Conservation (phyloP, 352 stramenopile genomes). For the Phytophthora melonis region DNA sequence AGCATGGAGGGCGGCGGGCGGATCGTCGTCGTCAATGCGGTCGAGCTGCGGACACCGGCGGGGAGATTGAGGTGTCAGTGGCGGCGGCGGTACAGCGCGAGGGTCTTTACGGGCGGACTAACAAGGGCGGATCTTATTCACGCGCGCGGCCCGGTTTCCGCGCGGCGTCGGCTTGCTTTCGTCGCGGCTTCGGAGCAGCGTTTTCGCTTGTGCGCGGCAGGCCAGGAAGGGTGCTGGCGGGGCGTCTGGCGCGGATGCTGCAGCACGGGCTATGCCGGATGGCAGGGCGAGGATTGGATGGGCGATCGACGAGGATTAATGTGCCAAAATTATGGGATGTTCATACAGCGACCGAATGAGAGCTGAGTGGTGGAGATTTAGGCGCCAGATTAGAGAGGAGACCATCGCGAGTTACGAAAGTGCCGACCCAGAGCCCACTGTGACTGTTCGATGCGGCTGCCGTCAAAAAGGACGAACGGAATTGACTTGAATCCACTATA, state of each 20-base stretch:
- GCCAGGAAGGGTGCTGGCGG: slow-evolving; percentile 32
- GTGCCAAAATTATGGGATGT: not conserved
- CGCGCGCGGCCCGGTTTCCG: slow-evolving; percentile 24
- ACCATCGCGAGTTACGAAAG: not conserved
- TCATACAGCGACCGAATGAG: not conserved
- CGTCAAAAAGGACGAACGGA: slow-evolving; percentile 23
- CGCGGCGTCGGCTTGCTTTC: slow-evolving; percentile 32
- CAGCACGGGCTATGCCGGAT: slow-evolving; percentile 12
- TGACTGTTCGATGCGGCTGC: slow-evolving; percentile 20
- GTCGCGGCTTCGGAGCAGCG: slow-evolving; percentile 42
- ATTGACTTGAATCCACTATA: slow-evolving; percentile 29
- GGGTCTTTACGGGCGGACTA: not conserved
- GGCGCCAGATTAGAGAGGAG: not conserved
- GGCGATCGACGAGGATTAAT: not conserved
- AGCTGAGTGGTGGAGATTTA: not conserved
- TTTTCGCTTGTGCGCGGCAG: slow-evolving; percentile 46
- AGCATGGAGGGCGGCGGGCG: slow-evolving; percentile 51
- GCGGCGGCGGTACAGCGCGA: not conserved
- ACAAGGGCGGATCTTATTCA: slow-evolving; percentile 47
- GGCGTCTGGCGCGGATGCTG: slow-evolving; percentile 5
- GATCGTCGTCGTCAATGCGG: slow-evolving; percentile 10
- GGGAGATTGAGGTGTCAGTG: slow-evolving; percentile 12
- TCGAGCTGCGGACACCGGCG: not conserved
- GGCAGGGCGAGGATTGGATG: not conserved
- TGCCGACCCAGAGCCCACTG: not conserved